Percentiles rank a stretch among this genome's conserved stretches.
phyloP scores from a whole-genome alignment of 331 rosid genomes.

The Quercus lobata region DNA sequence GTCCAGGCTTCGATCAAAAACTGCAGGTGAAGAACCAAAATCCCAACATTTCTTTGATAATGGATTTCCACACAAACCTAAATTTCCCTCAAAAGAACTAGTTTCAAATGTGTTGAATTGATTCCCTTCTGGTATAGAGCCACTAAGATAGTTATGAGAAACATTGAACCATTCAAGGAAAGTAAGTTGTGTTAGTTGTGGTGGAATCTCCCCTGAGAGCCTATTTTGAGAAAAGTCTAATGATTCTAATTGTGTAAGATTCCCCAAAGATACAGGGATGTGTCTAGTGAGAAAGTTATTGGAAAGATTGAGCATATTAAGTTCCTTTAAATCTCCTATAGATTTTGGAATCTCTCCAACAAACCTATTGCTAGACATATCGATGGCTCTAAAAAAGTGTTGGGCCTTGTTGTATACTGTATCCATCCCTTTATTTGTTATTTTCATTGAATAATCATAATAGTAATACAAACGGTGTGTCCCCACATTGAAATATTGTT shows the following conservation, averaged over 20 bases:
- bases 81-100: constrained; percentile 2
- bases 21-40: neutral
- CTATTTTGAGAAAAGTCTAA: constrained; percentile 15
- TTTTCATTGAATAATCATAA: neutral
- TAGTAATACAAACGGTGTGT: no score
- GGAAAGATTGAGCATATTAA: neutral
- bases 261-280: constrained; percentile 8
- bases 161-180: no score
- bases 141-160: no score
- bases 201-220: no score
- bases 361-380: constrained; percentile 9
- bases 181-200: no score
- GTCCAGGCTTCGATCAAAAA: no score
- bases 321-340: no score
- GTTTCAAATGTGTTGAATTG: constrained; percentile 9
- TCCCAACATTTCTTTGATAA: constrained; percentile 1
- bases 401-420: neutral
- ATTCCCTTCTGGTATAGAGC: constrained; percentile 1
- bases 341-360: no score
- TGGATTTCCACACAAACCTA: constrained; percentile 10
- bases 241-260: constrained; percentile 8
- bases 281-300: neutral
- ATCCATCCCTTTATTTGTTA: constrained; percentile 3
- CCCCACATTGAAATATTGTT: no score
- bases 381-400: neutral